phyloP scores from a whole-genome alignment of 1,139 yeast species.

The Hemisphaericaspora lyxosophila region DNA sequence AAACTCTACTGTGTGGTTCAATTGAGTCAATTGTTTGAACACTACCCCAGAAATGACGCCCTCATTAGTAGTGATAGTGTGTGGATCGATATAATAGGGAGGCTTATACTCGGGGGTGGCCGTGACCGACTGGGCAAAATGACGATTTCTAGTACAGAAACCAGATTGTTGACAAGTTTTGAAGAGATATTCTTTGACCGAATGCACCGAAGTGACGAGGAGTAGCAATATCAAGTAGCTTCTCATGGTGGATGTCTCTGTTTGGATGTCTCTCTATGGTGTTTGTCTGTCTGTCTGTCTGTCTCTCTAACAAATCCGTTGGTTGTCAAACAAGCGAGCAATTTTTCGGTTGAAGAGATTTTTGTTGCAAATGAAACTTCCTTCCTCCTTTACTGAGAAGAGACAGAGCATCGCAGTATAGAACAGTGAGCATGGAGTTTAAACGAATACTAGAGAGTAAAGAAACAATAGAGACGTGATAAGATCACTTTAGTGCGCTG shows the following conservation, averaged over 20 bases:
- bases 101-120: constrained; percentile 28
- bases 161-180: constrained; percentile 82
- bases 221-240: constrained; percentile 4
- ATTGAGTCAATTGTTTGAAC: constrained; percentile 36
- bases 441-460: no score
- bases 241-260: neutral
- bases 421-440: no score
- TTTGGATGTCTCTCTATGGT: neutral
- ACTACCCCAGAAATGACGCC: constrained; percentile 38
- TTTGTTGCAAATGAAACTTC: no score
- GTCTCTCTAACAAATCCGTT: no score
- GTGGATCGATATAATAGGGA: constrained; percentile 55
- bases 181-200: constrained; percentile 71
- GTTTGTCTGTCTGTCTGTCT: neutral
- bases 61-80: constrained; percentile 20
- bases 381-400: no score
- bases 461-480: no score
- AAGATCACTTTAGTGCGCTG: no score
- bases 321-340: no score
- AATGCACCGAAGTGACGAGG: constrained; percentile 19
- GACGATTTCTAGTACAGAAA: constrained; percentile 79
- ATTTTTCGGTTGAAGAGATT: no score
- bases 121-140: constrained; percentile 51
- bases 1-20: constrained; percentile 28
- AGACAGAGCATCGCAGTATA: no score